Evolutionary conservation across 1,139 yeast species (phyloP).

Genomic region (Scheffersomyces stambukii): DNA sequence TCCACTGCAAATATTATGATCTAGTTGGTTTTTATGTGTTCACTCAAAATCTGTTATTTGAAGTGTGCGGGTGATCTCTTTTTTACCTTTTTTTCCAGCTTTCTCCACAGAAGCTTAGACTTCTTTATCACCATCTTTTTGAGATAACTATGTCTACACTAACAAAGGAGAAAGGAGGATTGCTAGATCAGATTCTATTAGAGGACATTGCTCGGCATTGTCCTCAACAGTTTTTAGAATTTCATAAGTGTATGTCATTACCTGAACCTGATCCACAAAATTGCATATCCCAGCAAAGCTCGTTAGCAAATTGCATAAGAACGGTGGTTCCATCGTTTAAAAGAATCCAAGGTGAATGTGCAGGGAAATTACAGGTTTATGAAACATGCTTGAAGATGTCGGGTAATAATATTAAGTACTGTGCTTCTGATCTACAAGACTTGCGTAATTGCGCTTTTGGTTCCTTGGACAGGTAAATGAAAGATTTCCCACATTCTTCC

Average conservation of each 20-base stretch:
- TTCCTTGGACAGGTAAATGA: constrained; percentile 11
- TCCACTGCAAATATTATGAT: neutral
- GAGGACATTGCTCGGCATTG: constrained; percentile 57
- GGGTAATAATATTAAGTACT: constrained; percentile 27
- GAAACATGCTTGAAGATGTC: constrained; percentile 50
- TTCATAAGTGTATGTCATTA: constrained; percentile 58
- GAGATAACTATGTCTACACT: too few relatives aligned
- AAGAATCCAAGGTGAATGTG: constrained; percentile 56
- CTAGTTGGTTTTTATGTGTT: constrained; percentile 1
- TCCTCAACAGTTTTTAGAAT: constrained; percentile 59
- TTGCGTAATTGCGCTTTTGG: constrained; percentile 38
- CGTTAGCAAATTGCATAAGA: constrained; percentile 54
- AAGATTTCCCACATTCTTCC: too few relatives aligned
- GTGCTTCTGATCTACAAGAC: constrained; percentile 27
- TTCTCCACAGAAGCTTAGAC: neutral
- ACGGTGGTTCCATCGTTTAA: constrained; percentile 60
- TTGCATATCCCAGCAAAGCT: constrained; percentile 49
- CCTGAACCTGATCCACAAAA: constrained; percentile 42
- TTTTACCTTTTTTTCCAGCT: constrained; percentile 1
- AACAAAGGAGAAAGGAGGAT: constrained; percentile 16
- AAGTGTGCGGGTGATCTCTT: neutral
- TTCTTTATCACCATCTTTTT: neutral
- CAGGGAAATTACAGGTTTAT: constrained; percentile 51
- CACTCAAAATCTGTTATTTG: neutral
- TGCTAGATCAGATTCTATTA: constrained; percentile 28